These are phyloP conservation scores for Psilocybe azurescens DNA, from an alignment of 768 basidiomycete genomes.

Conservation along the genomic window DNA sequence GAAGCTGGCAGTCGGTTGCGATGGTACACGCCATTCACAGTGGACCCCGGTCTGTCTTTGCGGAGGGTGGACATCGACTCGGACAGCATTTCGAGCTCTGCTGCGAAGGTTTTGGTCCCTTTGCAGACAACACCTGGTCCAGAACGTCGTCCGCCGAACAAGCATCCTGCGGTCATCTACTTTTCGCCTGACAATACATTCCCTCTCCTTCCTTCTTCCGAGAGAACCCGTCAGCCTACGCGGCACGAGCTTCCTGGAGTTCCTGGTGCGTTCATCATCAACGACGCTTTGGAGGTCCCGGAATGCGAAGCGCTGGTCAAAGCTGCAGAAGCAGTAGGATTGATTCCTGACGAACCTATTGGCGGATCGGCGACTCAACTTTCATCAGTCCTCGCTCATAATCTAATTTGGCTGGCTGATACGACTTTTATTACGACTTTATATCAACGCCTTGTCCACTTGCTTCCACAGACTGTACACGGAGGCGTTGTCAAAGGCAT, in stretches of 20 bases:
- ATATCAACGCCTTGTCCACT: constrained; percentile 45
- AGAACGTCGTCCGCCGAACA: constrained; percentile 58
- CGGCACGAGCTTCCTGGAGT: constrained; percentile 48
- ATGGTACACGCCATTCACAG: constrained; percentile 40
- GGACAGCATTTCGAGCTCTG: constrained; percentile 19
- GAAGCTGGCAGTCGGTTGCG: constrained; percentile 34
- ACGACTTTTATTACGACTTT: constrained; percentile 42
- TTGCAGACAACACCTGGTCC: constrained; percentile 46
- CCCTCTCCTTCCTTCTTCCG: constrained; percentile 29
- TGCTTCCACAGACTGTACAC: constrained; percentile 44
- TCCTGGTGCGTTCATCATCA: constrained; percentile 52
- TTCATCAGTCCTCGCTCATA: constrained; percentile 51
- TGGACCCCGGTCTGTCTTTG: constrained; percentile 21
- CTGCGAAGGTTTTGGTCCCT: constrained; percentile 27
- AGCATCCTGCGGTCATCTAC: constrained; percentile 55
- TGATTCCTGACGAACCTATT: constrained; percentile 56
- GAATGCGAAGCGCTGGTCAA: constrained; percentile 52
- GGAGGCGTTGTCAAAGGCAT: constrained; percentile 52
- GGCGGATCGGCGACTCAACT: constrained; percentile 50
- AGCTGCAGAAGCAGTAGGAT: constrained; percentile 50
- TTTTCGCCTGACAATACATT: constrained; percentile 42
- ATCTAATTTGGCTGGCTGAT: constrained; percentile 61
- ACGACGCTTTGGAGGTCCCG: constrained; percentile 47
- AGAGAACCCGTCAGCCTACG: constrained; percentile 32
- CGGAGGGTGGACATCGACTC: constrained; percentile 15